phyloP scores from a whole-genome alignment of 495 filamentous ascomycete species.

The Viridothelium virens region DNA sequence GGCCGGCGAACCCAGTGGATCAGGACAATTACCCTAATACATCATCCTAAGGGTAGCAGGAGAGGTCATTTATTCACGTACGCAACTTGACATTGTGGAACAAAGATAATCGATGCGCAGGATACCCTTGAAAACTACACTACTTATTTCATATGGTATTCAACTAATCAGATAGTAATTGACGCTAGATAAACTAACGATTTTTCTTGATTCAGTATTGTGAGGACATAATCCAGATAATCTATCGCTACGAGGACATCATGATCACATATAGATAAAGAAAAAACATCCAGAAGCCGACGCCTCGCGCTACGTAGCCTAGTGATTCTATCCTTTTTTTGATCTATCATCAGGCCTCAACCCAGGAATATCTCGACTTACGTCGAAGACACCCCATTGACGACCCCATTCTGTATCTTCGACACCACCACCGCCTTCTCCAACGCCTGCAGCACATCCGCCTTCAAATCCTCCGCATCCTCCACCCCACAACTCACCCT shows the following conservation, averaged over 20 bases:
- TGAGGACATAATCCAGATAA: no score
- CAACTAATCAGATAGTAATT: neutral
- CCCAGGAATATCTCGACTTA: neutral
- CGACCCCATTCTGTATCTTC: conserved; percentile 35
- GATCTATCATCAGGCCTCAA: neutral
- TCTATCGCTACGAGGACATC: no score
- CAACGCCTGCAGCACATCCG: conserved; percentile 77
- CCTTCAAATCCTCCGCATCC: conserved; percentile 74
- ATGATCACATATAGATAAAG: neutral
- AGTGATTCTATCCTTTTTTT: neutral
- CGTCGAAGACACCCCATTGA: conserved; percentile 13
- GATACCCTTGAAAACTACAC: neutral
- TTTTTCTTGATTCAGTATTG: neutral
- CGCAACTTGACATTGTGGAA: neutral
- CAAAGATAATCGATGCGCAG: neutral
- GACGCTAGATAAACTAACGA: neutral
- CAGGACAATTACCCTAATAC: conserved; percentile 28
- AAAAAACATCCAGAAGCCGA: neutral
- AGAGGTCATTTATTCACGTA: neutral
- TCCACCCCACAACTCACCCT: conserved; percentile 90
- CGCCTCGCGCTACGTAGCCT: neutral
- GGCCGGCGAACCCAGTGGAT: conserved; percentile 36
- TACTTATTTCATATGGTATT: neutral
- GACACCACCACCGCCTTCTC: conserved; percentile 59
- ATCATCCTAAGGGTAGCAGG: neutral